phyloP scores from a whole-genome alignment of 2,329 filamentous ascomycete species.

The Sclerotiophoma versabilis region DNA sequence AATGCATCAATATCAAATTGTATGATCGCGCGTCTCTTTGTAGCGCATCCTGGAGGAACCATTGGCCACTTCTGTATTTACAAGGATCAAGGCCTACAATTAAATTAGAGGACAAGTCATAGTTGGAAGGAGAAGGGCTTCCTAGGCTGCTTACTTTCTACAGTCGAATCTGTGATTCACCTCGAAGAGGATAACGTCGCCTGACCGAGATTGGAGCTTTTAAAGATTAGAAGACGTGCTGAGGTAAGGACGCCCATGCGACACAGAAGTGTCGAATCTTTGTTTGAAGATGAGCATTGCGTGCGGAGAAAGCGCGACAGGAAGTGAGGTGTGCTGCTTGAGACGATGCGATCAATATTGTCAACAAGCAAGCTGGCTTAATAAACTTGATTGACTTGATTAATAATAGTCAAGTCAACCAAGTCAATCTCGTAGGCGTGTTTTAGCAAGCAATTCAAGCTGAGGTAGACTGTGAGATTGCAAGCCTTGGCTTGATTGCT shows the following conservation, averaged over 20 bases:
- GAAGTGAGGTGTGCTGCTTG: neutral
- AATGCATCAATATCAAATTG: conserved; percentile 52
- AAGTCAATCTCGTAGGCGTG: too few species aligned
- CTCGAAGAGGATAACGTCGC: neutral
- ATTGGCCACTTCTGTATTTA: conserved; percentile 37
- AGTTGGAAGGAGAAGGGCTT: neutral
- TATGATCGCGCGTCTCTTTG: conserved; percentile 49
- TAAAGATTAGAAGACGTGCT: neutral
- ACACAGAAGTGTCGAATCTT: neutral
- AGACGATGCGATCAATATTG: neutral
- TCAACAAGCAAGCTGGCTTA: too few species aligned
- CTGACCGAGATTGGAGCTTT: neutral
- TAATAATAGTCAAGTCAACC: too few species aligned
- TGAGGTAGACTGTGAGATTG: too few species aligned
- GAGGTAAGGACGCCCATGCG: neutral
- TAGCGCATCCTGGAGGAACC: conserved; percentile 48
- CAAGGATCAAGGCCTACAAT: conserved; percentile 25
- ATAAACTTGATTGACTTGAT: too few species aligned
- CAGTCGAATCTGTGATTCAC: neutral
- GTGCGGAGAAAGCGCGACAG: neutral
- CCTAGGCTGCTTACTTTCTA: neutral
- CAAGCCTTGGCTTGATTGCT: too few species aligned
- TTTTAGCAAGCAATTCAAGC: too few species aligned
- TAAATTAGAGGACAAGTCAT: conserved; percentile 4
- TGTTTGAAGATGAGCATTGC: neutral